Conservation (phyloP, 2,329 filamentous ascomycete species). For the Colletotrichum chlorophyti region DNA sequence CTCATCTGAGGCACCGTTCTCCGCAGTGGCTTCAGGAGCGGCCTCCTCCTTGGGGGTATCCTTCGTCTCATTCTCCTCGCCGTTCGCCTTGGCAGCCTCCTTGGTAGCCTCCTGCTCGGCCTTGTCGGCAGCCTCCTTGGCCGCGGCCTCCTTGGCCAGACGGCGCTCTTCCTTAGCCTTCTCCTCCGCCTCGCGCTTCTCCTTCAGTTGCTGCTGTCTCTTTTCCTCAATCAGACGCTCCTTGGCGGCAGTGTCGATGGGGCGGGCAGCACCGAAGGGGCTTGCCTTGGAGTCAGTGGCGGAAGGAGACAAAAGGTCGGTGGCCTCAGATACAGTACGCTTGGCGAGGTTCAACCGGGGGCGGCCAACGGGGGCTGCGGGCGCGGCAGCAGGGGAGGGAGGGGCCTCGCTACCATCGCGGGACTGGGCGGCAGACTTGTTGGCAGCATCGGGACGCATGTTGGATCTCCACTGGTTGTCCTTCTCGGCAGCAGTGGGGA, state of each 20-base stretch:
- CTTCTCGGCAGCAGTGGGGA: slow-evolving; percentile 86
- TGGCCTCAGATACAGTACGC: slow-evolving; percentile 83
- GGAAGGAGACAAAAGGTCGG: slow-evolving; percentile 58
- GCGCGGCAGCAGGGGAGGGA: slow-evolving; percentile 69
- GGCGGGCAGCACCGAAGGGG: slow-evolving; percentile 91
- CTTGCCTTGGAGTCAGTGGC: slow-evolving; percentile 80
- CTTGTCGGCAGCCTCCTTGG: slow-evolving; percentile 63
- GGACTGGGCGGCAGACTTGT: slow-evolving; percentile 67
- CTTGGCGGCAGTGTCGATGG: slow-evolving; percentile 89
- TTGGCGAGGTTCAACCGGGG: slow-evolving; percentile 90
- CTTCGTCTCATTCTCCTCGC: slow-evolving; percentile 39
- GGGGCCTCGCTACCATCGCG: slow-evolving; percentile 79
- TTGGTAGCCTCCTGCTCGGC: slow-evolving; percentile 43
- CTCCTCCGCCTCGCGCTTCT: slow-evolving; percentile 88
- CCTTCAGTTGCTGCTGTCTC: slow-evolving; percentile 72
- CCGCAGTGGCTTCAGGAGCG: slow-evolving; percentile 36
- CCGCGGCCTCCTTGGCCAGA: slow-evolving; percentile 69
- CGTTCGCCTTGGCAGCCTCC: slow-evolving; percentile 39
- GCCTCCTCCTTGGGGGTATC: slow-evolving; percentile 29
- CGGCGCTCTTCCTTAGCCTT: slow-evolving; percentile 80
- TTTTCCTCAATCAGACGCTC: slow-evolving; percentile 93
- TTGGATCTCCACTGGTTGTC: slow-evolving; percentile 92
- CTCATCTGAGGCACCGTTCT: slow-evolving; percentile 48
- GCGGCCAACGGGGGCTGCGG: slow-evolving; percentile 63
- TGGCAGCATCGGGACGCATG: slow-evolving; percentile 83